Evolutionary conservation across 2,329 filamentous ascomycete genomes (phyloP), one percentile per base, ranked within the genome.

Genomic region (Exophiala bonariae): DNA sequence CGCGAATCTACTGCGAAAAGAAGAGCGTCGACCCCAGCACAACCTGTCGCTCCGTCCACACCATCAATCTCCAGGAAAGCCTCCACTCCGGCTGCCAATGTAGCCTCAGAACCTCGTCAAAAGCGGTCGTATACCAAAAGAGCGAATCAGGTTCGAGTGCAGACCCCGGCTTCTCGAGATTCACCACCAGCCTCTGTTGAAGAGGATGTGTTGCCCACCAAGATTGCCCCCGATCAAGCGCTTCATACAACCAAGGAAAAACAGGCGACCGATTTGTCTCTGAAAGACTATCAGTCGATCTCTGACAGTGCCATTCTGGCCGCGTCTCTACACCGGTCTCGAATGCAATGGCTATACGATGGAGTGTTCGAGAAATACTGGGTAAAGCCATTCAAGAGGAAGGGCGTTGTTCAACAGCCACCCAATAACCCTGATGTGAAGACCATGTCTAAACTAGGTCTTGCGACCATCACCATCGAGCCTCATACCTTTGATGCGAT

Each of bases 401-500:
- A 79, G 59, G 68, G 70, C 33, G 70, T 76, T 41, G 59, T 64
- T 17, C 73, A 72, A 43, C 65, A 66, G 35, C 69, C 71, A 45
- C 63, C 66, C 17, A 67, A 70, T 45, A 76, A 77, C 37, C 74
- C 73, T 2, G 63, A 77, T 55, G 67, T 75, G 61, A 68, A 80
- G 30, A 73, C 74, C 4, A 79, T 80, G 72, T 63, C 70, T 8
- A 76, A 74, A 58, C 66, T 81, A 26, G 81, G 82, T 37, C 70
- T 74, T 49, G 81, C 79, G 56, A 76, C 78, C 46, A 72, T 85
- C 41, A 76, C 78, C 26, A 76, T 85, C 39, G 82, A 83, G 52
- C 82, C 82, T 40, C 80, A 85, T 63, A 76, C 79, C 6, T 81
- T 85, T 54, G 78, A 82, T 50, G 78, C 77, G 14, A 73, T 75